A percentile compares a stretch with the other conserved stretches of the same genome.
These are phyloP conservation scores for Talaromyces verruculosus DNA, from an alignment of 2,329 filamentous ascomycete genomes.

Conservation along the genomic window DNA sequence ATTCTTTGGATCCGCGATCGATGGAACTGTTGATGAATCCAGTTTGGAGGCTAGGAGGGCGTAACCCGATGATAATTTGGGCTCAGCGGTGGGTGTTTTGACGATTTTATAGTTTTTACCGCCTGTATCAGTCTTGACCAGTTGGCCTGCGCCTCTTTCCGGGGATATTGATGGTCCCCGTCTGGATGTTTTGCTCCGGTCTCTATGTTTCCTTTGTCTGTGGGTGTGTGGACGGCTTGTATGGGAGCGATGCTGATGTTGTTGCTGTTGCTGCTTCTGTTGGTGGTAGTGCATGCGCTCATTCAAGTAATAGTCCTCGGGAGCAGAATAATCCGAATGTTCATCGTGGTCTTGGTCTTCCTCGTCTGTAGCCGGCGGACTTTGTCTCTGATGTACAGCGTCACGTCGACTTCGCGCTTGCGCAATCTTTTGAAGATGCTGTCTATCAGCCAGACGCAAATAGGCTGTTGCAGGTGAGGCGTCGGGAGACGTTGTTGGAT, in stretches of 20 bases:
- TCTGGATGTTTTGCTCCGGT: conserved; percentile 25
- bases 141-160: conserved; percentile 5
- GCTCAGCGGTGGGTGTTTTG: not conserved
- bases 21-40: conserved; percentile 27
- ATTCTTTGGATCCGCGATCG: conserved; percentile 22
- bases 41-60: conserved; percentile 37
- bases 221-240: not conserved
- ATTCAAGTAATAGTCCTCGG: conserved; percentile 36
- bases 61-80: conserved; percentile 34
- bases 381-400: conserved; percentile 23
- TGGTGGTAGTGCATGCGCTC: conserved; percentile 25
- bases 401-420: conserved; percentile 28
- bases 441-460: conserved; percentile 31
- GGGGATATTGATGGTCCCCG: conserved; percentile 28
- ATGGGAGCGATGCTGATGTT: conserved; percentile 1
- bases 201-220: conserved; percentile 23
- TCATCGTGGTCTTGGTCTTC: conserved; percentile 30
- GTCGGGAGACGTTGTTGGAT: conserved; percentile 32
- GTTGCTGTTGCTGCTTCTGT: conserved; percentile 24
- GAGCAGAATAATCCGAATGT: conserved; percentile 34
- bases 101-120: not conserved
- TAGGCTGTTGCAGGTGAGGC: conserved; percentile 30
- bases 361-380: conserved; percentile 8
- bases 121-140: conserved; percentile 15
- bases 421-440: conserved; percentile 17